Percentiles rank a stretch among this genome's conserved stretches.
Conservation (phyloP, 23 red algal genomes). For the Cyanidiococcus yangmingshanensis region DNA sequence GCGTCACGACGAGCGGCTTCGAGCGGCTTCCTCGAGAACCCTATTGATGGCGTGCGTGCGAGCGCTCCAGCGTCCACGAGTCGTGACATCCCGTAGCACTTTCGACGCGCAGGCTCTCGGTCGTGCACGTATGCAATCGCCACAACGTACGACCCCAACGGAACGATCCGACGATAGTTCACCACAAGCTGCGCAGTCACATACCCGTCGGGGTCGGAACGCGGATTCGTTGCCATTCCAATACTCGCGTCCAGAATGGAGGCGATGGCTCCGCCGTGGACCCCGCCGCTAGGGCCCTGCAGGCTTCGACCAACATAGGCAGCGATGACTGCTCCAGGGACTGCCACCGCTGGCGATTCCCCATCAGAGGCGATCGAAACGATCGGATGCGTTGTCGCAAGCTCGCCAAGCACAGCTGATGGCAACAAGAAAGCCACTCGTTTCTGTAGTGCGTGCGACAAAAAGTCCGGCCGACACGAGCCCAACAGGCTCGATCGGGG, state of each 20-base stretch:
- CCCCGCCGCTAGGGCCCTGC: constrained; percentile 11
- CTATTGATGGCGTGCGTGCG: background rate
- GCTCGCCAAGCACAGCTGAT: background rate
- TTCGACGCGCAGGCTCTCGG: background rate
- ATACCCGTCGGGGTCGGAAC: constrained; percentile 14
- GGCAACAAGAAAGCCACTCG: constrained; percentile 8
- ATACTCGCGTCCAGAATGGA: constrained; percentile 8
- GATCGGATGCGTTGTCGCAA: background rate
- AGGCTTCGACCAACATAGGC: background rate
- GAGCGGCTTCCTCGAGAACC: background rate
- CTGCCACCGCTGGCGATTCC: background rate
- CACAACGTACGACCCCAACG: constrained; percentile 6
- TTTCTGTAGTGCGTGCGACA: background rate
- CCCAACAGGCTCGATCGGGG: background rate
- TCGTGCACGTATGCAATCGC: background rate
- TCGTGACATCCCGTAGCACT: constrained; percentile 12
- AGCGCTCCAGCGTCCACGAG: constrained; percentile 13
- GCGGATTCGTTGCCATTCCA: constrained; percentile 15
- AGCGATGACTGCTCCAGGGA: background rate
- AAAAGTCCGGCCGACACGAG: background rate
- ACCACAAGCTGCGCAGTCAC: constrained; percentile 6
- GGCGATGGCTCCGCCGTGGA: constrained; percentile 18
- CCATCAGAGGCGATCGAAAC: background rate
- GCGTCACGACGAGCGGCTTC: background rate
- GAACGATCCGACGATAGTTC: constrained; percentile 1